Evolutionary conservation across 2,329 filamentous ascomycete species (phyloP).

Genomic region (Clonostachys solani): DNA sequence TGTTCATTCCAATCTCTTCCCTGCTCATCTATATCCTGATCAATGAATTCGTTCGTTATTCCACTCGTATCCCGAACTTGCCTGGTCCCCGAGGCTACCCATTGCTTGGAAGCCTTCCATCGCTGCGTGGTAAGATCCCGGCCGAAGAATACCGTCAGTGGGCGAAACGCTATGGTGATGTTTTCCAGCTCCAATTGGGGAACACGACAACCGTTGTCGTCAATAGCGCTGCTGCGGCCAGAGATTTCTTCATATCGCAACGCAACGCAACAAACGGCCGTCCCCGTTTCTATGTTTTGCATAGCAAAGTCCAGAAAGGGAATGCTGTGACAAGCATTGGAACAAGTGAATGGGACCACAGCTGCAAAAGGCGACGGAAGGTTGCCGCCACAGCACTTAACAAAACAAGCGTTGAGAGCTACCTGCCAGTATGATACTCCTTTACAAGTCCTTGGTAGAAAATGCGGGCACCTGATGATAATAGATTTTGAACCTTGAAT

Average conservation of each 20-base stretch:
- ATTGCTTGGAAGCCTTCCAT: constrained; percentile 5
- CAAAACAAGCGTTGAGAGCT: constrained; percentile 59
- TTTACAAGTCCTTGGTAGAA: neutral
- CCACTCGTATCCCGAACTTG: constrained; percentile 3
- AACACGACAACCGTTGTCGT: constrained; percentile 60
- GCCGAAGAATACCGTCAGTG: constrained; percentile 19
- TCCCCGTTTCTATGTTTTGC: constrained; percentile 58
- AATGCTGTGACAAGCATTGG: constrained; percentile 41
- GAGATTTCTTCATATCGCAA: constrained; percentile 61
- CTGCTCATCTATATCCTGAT: neutral
- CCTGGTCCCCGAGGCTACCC: constrained; percentile 8
- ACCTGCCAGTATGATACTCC: constrained; percentile 43
- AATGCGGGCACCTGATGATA: neutral
- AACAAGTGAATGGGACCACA: constrained; percentile 66
- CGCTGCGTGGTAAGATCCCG: neutral
- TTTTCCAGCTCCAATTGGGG: constrained; percentile 25
- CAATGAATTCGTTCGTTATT: constrained; percentile 4
- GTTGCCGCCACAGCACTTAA: constrained; percentile 64
- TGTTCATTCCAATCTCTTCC: neutral
- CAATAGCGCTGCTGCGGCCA: constrained; percentile 62
- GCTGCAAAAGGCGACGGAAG: constrained; percentile 62
- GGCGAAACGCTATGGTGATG: constrained; percentile 19
- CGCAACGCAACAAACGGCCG: constrained; percentile 62
- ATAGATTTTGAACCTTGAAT: constrained; percentile 59
- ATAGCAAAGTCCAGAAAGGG: constrained; percentile 46